Conservation (phyloP, 129 eudicot species). For the Tanacetum coccineum region DNA sequence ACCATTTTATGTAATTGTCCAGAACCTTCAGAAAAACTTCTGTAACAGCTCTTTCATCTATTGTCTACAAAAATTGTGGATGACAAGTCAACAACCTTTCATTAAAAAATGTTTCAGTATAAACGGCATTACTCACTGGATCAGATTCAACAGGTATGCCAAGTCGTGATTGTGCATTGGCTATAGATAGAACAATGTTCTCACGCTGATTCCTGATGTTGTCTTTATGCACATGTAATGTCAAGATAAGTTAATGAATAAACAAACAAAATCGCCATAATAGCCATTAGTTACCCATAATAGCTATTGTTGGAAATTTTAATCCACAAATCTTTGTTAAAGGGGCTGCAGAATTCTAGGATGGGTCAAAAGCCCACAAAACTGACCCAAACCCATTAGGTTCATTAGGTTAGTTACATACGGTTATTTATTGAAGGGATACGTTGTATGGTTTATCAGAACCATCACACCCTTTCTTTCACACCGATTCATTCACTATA, state of each 20-base stretch:
- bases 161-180: slow-evolving; percentile 91
- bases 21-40: slow-evolving; percentile 86
- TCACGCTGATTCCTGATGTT: slow-evolving; percentile 95
- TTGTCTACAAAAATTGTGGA: slow-evolving; percentile 46
- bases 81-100: slow-evolving; percentile 13
- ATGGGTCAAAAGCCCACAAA: too few relatives aligned
- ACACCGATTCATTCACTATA: too few relatives aligned
- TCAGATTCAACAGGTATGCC: slow-evolving; percentile 68
- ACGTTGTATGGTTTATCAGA: too few relatives aligned
- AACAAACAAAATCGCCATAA: slow-evolving; percentile 11
- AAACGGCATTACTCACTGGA: slow-evolving; percentile 60
- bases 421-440: too few relatives aligned
- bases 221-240: slow-evolving; percentile 62
- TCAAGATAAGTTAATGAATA: slow-evolving; percentile 1
- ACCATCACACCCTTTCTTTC: too few relatives aligned
- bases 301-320: too few relatives aligned
- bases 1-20: slow-evolving; percentile 96
- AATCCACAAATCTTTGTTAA: too few relatives aligned
- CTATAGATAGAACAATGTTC: slow-evolving; percentile 67
- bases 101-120: slow-evolving; percentile 10
- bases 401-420: too few relatives aligned
- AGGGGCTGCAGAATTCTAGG: too few relatives aligned
- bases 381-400: too few relatives aligned
- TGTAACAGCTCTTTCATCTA: slow-evolving; percentile 78
- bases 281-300: too few relatives aligned